Conservation (phyloP, 2,329 filamentous ascomycete genomes). For the Ophiostoma sp. region DNA sequence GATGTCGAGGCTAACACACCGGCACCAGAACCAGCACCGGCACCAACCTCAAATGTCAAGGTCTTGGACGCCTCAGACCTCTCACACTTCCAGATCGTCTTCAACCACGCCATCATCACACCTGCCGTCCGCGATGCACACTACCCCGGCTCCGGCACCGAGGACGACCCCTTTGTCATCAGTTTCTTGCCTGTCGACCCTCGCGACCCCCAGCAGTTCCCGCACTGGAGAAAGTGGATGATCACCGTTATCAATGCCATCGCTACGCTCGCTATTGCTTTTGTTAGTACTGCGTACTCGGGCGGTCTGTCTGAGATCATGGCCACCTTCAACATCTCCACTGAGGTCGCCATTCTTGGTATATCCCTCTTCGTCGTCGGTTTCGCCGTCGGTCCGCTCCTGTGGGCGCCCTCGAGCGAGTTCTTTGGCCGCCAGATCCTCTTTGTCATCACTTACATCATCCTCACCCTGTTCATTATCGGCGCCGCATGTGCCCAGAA, state of each 20-base stretch:
- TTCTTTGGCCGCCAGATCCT: slow-evolving; percentile 55
- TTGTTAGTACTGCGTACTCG: slow-evolving; percentile 64
- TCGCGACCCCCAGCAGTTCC: slow-evolving; percentile 60
- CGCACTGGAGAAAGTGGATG: slow-evolving; percentile 56
- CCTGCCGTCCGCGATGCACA: slow-evolving; percentile 50
- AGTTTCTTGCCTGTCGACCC: slow-evolving; percentile 60
- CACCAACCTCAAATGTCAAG: slow-evolving; percentile 11
- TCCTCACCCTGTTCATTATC: slow-evolving; percentile 56
- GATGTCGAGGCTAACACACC: slow-evolving; percentile 19
- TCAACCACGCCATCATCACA: slow-evolving; percentile 55
- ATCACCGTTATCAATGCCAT: slow-evolving; percentile 59
- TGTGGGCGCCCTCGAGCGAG: slow-evolving; percentile 57
- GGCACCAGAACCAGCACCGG: slow-evolving; percentile 22
- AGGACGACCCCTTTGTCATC: slow-evolving; percentile 62
- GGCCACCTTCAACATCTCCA: slow-evolving; percentile 46
- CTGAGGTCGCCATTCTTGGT: slow-evolving; percentile 54
- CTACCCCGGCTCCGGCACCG: slow-evolving; percentile 59
- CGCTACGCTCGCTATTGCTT: slow-evolving; percentile 63
- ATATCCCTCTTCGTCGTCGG: slow-evolving; percentile 58
- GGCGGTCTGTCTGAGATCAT: slow-evolving; percentile 53
- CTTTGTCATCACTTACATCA: slow-evolving; percentile 53
- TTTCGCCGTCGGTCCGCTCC: slow-evolving; percentile 50
- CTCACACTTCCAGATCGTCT: slow-evolving; percentile 49
- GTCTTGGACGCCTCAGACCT: slow-evolving; percentile 24
- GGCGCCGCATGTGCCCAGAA: slow-evolving; percentile 54